These are phyloP conservation scores for Paramecium pentaurelia DNA, from an alignment of 73 alveolate species.

Conservation along the genomic window DNA sequence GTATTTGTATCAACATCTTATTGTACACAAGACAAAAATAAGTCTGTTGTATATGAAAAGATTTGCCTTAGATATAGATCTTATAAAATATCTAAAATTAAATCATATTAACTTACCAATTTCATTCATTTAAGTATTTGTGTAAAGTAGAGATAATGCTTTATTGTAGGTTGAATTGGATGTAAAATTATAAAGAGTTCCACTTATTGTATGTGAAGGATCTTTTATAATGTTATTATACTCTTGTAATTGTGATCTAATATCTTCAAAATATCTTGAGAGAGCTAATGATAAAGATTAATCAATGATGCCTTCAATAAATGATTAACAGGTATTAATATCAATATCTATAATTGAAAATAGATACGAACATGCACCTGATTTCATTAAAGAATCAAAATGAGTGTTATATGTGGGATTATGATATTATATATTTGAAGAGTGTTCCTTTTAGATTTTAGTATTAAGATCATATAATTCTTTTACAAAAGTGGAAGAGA, in stretches of 20 bases:
- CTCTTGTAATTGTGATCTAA: neutral
- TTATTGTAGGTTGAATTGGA: neutral
- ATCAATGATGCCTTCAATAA: neutral
- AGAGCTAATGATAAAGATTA: conserved; percentile 8
- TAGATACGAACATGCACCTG: neutral
- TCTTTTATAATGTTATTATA: neutral
- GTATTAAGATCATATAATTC: conserved; percentile 17
- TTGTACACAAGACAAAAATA: neutral
- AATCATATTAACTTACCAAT: neutral
- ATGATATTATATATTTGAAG: neutral
- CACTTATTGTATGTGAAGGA: neutral
- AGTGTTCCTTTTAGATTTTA: neutral
- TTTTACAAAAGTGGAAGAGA: neutral
- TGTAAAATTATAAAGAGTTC: conserved; percentile 4
- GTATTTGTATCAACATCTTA: conserved; percentile 4
- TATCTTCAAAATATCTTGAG: conserved; percentile 16
- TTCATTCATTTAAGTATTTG: neutral
- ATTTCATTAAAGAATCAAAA: conserved; percentile 27
- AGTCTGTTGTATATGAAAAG: neutral
- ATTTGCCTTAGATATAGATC: neutral
- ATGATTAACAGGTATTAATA: neutral
- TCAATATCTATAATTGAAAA: neutral
- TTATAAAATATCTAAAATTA: neutral
- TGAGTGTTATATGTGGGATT: neutral
- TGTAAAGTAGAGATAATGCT: neutral